Evolutionary conservation across 176 grass and related monocot species (phyloP).

Genomic region (Cenchrus purpureus): DNA sequence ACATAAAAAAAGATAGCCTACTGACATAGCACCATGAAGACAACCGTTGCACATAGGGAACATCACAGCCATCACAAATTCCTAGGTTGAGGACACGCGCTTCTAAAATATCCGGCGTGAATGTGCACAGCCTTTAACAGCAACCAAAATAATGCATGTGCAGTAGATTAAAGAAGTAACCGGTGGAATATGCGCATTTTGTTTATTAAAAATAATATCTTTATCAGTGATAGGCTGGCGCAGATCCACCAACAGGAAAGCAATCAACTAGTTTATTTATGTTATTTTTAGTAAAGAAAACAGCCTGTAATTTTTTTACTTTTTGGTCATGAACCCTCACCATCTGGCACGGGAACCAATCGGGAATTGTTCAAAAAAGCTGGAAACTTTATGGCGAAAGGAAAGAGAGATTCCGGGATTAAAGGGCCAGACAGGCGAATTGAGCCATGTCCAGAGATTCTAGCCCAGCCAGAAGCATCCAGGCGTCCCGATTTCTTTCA

Average conservation of each 20-base stretch:
- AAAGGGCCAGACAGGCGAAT: neutral
- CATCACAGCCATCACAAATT: slow-evolving; percentile 13
- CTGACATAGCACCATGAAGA: slow-evolving; percentile 4
- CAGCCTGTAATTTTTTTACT: too few relatives aligned
- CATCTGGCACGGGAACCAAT: slow-evolving; percentile 33
- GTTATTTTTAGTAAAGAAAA: too few relatives aligned
- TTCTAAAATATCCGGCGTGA: slow-evolving; percentile 1
- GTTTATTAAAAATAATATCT: too few relatives aligned
- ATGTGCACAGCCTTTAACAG: neutral
- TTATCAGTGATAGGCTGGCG: too few relatives aligned
- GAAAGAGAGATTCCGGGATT: slow-evolving; percentile 43
- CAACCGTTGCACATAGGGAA: slow-evolving; percentile 16
- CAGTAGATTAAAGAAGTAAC: slow-evolving; percentile 8
- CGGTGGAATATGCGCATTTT: too few relatives aligned
- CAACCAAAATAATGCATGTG: slow-evolving; percentile 12
- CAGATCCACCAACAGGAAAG: too few relatives aligned
- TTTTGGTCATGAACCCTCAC: neutral
- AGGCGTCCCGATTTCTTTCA: neutral
- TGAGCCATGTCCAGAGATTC: slow-evolving; percentile 41
- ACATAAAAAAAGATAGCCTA: neutral
- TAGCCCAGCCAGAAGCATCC: slow-evolving; percentile 40
- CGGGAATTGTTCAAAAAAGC: slow-evolving; percentile 31
- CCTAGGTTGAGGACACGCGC: neutral
- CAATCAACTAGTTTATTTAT: too few relatives aligned
- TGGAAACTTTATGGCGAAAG: slow-evolving; percentile 10